Evolutionary conservation across 179 eudicot genomes (phyloP).

Genomic region (Silene noctiflora): DNA sequence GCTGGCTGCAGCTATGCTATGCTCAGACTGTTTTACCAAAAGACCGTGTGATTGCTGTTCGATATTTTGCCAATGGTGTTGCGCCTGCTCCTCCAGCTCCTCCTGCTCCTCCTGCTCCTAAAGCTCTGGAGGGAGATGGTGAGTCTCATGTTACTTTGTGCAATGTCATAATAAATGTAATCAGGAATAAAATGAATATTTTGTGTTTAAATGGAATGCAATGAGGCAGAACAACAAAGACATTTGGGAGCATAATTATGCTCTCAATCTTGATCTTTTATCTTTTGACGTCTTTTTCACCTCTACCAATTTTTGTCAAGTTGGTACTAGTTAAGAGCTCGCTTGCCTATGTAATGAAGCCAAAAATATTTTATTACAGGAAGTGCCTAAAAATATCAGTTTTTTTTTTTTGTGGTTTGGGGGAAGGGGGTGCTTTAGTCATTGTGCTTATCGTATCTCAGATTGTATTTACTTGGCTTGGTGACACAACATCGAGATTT

Average conservation of each 20-base stretch:
- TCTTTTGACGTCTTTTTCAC: not conserved
- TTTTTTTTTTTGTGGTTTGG: not conserved
- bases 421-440: not conserved
- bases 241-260: not conserved
- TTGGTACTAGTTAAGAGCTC: too few species aligned
- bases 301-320: not conserved
- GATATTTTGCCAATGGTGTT: slow-evolving; percentile 65
- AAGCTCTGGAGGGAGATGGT: slow-evolving; percentile 90
- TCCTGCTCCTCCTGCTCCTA: slow-evolving; percentile 27
- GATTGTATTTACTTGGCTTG: not conserved
- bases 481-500: too few species aligned
- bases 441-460: not conserved
- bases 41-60: slow-evolving; percentile 44
- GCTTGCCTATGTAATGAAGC: not conserved
- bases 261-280: not conserved
- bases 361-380: not conserved
- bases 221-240: not conserved
- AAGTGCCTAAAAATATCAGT: not conserved
- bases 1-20: slow-evolving; percentile 47
- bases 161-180: not conserved
- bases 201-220: not conserved
- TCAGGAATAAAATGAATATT: not conserved
- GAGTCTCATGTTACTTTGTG: slow-evolving; percentile 25
- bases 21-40: slow-evolving; percentile 42
- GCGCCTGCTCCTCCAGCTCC: slow-evolving; percentile 47